phyloP scores from a whole-genome alignment of 176 grass and related monocot genomes.

The Pontederia paniculata region DNA sequence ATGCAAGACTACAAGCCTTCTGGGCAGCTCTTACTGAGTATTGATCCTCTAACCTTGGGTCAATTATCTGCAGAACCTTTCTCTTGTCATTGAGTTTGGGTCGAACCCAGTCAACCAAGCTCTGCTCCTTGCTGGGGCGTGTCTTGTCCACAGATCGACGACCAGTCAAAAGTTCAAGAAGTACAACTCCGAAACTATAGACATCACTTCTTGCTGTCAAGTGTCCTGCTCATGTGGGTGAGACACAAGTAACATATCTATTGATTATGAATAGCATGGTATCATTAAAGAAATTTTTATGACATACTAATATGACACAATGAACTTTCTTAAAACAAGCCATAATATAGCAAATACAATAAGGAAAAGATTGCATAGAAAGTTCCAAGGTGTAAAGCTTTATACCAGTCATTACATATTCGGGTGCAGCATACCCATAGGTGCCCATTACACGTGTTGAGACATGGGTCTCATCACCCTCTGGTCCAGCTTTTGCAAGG shows the following conservation, averaged over 20 bases:
- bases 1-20: slow-evolving; percentile 90
- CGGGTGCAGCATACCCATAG: slow-evolving; percentile 94
- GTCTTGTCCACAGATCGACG: slow-evolving; percentile 88
- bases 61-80: slow-evolving; percentile 79
- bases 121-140: slow-evolving; percentile 83
- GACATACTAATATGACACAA: not conserved
- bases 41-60: slow-evolving; percentile 58
- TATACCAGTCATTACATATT: slow-evolving; percentile 99
- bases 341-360: slow-evolving; percentile 7
- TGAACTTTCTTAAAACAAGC: slow-evolving; percentile 13
- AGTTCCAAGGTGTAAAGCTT: slow-evolving; percentile 5
- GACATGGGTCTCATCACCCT: slow-evolving; percentile 98
- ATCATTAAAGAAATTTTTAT: no score
- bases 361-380: not conserved
- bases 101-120: slow-evolving; percentile 80
- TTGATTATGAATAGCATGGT: no score
- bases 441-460: slow-evolving; percentile 98
- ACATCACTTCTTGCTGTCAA: slow-evolving; percentile 94
- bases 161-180: slow-evolving; percentile 81
- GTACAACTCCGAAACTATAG: slow-evolving; percentile 89
- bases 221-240: slow-evolving; percentile 44
- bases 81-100: slow-evolving; percentile 88
- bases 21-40: slow-evolving; percentile 67
- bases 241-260: no score
- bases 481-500: slow-evolving; percentile 91